phyloP scores from a whole-genome alignment of 208 protist genomes.

The Leishmania gerbilli region DNA sequence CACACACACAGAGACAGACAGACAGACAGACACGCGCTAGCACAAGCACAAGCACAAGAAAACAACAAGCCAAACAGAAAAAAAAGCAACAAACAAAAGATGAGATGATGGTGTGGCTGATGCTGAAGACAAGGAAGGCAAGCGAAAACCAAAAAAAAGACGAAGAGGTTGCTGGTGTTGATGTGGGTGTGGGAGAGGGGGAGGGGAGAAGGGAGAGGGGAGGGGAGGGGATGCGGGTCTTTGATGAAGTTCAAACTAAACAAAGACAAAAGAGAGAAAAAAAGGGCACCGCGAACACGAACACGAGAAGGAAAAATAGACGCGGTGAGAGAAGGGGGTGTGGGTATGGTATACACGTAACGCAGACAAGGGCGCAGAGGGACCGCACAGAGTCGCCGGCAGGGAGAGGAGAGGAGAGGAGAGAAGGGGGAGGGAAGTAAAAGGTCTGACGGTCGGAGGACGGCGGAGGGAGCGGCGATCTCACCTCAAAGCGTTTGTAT shows the following conservation, averaged over 20 bases:
- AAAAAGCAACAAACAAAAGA: background rate
- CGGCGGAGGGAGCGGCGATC: background rate
- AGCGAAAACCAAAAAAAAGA: background rate
- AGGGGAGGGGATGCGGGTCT: background rate
- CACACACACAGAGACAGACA: background rate
- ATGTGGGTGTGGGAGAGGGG: background rate
- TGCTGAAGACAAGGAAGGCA: background rate
- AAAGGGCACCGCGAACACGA: background rate
- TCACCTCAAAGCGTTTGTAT: background rate
- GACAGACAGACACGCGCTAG: background rate
- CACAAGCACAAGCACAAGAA: constrained; percentile 1
- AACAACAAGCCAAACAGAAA: background rate
- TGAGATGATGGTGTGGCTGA: background rate
- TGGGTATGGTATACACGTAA: background rate
- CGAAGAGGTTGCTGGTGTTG: background rate
- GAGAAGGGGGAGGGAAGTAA: background rate
- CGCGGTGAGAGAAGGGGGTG: background rate
- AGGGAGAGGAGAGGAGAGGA: background rate
- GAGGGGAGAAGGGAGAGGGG: too few species aligned
- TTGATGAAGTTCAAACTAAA: background rate
- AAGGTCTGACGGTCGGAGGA: background rate
- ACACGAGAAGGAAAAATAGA: background rate
- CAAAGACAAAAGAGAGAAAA: background rate
- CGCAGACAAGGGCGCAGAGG: background rate
- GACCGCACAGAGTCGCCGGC: background rate